A percentile compares a stretch with the other conserved stretches of the same genome.
Evolutionary conservation across 352 stramenopile genomes (phyloP).

Genomic region (Phytophthora lateralis): DNA sequence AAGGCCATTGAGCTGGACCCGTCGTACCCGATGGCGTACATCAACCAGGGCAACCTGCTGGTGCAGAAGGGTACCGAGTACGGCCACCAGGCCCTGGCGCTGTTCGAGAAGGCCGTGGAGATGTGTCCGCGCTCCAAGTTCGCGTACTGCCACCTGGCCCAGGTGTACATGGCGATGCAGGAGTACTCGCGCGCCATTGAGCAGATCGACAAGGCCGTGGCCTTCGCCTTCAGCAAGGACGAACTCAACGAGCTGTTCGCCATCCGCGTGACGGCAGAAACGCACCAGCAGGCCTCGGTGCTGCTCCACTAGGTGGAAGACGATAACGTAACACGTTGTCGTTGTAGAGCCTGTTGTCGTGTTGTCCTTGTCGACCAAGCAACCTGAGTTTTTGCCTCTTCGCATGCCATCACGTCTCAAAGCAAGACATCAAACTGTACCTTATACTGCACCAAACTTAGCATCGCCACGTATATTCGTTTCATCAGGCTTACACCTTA

Average conservation of each 20-base stretch:
- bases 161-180: constrained; percentile 89
- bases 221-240: constrained; percentile 74
- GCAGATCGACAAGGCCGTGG: constrained; percentile 81
- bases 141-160: constrained; percentile 79
- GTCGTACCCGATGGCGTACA: constrained; percentile 87
- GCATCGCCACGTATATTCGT: background rate
- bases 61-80: constrained; percentile 78
- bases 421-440: background rate
- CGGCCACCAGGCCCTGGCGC: constrained; percentile 65
- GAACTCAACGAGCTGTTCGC: constrained; percentile 82
- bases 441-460: background rate
- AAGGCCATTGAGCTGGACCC: constrained; percentile 82
- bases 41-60: constrained; percentile 84
- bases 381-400: constrained; percentile 27
- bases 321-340: constrained; percentile 10
- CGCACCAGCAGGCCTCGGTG: constrained; percentile 71
- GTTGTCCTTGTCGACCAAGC: constrained; percentile 19
- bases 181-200: constrained; percentile 79
- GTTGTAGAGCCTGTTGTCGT: constrained; percentile 21
- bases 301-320: constrained; percentile 56
- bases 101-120: constrained; percentile 81
- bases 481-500: background rate
- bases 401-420: constrained; percentile 4
- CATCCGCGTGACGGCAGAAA: constrained; percentile 79
- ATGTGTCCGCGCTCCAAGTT: constrained; percentile 86